Base-by-base conservation (phyloP, 352 stramenopile species). In the Phytophthora niederhauseri region DNA sequence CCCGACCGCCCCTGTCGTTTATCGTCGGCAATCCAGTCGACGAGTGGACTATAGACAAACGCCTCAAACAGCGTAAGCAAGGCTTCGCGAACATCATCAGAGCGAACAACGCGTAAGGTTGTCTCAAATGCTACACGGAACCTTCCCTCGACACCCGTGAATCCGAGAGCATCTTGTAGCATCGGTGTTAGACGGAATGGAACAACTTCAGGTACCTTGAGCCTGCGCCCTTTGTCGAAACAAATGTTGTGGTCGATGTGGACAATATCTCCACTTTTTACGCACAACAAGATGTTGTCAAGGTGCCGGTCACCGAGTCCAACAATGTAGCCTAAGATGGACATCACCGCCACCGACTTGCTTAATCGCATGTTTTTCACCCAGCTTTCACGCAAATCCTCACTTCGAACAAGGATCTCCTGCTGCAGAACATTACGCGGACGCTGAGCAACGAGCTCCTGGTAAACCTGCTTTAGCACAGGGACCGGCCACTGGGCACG, bases 241-340 rank as follows among this genome's bases (percentile, higher is more conserved):
- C 89, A 97, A 6, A 98, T 82, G 49, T 96, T 97, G 76, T 97
- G 96, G 66, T 98, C 93, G 43, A 98, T 98, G 62, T 98, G 93
- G 8, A 98, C 80, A 11, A 98, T 68, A 31, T 97, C 85, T 2
- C 91, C 92, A 24, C 70, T 92, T 9, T 88, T 77, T 1, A 77
- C 58, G 45, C 93, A 94, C 15, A 98, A 53, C 48, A 98, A 63
- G 41, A 98, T 95, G 73, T 98, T 98, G 73, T 97, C 90, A 26
- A 97, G 73, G 67, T 98, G 93, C 2, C 93, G 87, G 59, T 98
- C 93, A 9, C 93, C 93, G 5, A 98, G 76, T 14, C 93, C 93
- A 57, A 98, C 76, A 31, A 97, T 73, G 50, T 97, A 97, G 2
- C 92, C 93, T 5, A 97, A 71, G 1, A 96, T 88, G 5, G 85